phyloP scores from a whole-genome alignment of 441 rosid species.

The Pelargonium cotyledonis region DNA sequence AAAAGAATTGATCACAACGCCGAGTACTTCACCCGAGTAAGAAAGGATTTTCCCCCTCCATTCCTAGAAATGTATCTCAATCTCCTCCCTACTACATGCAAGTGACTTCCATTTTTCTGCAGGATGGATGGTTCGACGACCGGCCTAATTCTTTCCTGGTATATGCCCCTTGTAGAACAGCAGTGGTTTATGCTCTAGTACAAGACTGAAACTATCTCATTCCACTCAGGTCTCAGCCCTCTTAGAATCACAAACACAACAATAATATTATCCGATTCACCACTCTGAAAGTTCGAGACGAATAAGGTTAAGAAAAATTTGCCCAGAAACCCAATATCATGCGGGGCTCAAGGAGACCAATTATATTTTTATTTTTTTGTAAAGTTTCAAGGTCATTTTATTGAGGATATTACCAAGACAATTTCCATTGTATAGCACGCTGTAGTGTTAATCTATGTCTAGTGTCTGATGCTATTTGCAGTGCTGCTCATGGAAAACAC shows the following conservation, averaged over 20 bases:
- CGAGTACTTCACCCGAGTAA: conserved; percentile 70
- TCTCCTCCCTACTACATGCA: neutral
- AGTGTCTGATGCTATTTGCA: too few relatives aligned
- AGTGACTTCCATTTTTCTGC: conserved; percentile 21
- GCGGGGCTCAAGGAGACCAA: neutral
- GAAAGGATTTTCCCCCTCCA: conserved; percentile 21
- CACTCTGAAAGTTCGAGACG: neutral
- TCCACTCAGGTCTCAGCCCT: neutral
- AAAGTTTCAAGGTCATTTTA: neutral
- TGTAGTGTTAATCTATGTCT: neutral
- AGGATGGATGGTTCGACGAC: conserved; percentile 73
- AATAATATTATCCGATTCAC: neutral
- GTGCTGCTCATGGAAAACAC: too few relatives aligned
- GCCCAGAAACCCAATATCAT: neutral
- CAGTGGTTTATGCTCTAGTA: conserved; percentile 71
- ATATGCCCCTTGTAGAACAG: conserved; percentile 83
- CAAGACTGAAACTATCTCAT: conserved; percentile 27
- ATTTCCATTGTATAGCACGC: conserved; percentile 3
- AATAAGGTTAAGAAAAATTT: neutral
- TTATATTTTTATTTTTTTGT: too few relatives aligned
- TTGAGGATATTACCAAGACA: neutral
- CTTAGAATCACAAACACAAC: neutral
- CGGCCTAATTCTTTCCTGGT: conserved; percentile 72
- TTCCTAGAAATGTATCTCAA: neutral
- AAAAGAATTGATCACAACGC: conserved; percentile 51